A percentile compares a stretch with the other conserved stretches of the same genome.
phyloP scores from a whole-genome alignment of 2,329 filamentous ascomycete genomes.

The Fusarium temperatum region DNA sequence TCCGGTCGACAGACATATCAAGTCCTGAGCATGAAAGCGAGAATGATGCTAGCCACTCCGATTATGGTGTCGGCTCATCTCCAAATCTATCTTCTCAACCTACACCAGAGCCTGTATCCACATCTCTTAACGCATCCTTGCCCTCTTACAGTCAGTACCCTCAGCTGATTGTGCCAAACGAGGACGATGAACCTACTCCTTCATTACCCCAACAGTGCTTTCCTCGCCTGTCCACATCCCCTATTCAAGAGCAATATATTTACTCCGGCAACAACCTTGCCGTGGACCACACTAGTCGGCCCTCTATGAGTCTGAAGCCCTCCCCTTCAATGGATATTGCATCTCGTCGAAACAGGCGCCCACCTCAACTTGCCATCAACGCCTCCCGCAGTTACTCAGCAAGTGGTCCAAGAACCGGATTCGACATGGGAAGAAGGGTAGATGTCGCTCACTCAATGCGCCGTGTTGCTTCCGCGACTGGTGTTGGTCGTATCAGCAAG shows the following conservation, averaged over 20 bases:
- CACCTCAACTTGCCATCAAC: constrained; percentile 57
- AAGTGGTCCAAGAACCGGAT: constrained; percentile 55
- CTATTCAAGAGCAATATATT: constrained; percentile 30
- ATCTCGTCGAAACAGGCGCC: constrained; percentile 58
- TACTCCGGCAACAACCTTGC: constrained; percentile 29
- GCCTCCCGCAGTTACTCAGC: constrained; percentile 56
- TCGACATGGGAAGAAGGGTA: constrained; percentile 56
- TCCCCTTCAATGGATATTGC: constrained; percentile 64
- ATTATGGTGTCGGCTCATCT: constrained; percentile 37
- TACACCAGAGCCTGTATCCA: constrained; percentile 31
- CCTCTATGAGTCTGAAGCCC: constrained; percentile 53
- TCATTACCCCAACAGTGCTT: constrained; percentile 39
- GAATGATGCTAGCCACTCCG: constrained; percentile 40
- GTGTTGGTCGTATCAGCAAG: constrained; percentile 50
- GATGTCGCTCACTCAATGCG: constrained; percentile 61
- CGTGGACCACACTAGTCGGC: constrained; percentile 26
- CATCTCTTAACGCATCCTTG: constrained; percentile 14
- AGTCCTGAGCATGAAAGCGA: constrained; percentile 42
- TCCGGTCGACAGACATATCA: constrained; percentile 7
- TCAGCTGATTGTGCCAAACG: constrained; percentile 36
- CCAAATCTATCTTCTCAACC: constrained; percentile 31
- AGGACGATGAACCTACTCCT: constrained; percentile 35
- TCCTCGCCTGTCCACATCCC: constrained; percentile 28
- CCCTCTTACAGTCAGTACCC: constrained; percentile 35
- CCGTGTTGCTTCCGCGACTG: constrained; percentile 62